phyloP scores from a whole-genome alignment of 2,329 filamentous ascomycete genomes.

The Fusarium napiforme region DNA sequence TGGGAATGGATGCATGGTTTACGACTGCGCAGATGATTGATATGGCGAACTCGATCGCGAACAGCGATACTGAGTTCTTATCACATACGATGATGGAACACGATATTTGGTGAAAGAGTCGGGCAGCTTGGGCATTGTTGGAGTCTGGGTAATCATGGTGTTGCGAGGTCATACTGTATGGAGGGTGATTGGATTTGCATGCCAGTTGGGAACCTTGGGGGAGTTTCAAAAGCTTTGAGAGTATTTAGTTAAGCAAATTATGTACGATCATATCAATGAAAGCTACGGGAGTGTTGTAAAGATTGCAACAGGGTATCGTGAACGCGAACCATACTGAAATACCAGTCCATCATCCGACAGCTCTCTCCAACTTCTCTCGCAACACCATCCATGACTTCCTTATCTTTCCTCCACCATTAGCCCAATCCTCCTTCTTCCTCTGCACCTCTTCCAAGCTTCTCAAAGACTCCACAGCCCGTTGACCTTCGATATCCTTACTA shows the following conservation, averaged over 20 bases:
- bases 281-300: too few species aligned
- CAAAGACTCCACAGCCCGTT: slow-evolving; percentile 49
- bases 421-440: not conserved
- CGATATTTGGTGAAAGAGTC: slow-evolving; percentile 52
- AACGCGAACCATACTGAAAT: too few species aligned
- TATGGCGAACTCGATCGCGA: slow-evolving; percentile 59
- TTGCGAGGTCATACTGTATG: too few species aligned
- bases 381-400: not conserved
- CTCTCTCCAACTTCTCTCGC: slow-evolving; percentile 3
- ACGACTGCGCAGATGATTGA: slow-evolving; percentile 60
- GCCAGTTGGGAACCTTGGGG: rapidly evolving
- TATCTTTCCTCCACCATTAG: not conserved
- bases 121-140: too few species aligned
- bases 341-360: not conserved
- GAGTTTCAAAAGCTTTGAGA: too few species aligned
- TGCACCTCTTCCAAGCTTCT: not conserved
- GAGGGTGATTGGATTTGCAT: not conserved
- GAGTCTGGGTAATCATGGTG: not conserved
- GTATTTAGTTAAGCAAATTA: too few species aligned
- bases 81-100: slow-evolving; percentile 58
- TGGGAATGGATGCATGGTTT: slow-evolving; percentile 49
- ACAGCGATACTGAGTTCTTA: slow-evolving; percentile 57
- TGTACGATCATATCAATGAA: too few species aligned
- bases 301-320: not conserved
- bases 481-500: slow-evolving; percentile 61